phyloP scores from a whole-genome alignment of 192 early-diverging fungal species.

The Coemansia sp. region DNA sequence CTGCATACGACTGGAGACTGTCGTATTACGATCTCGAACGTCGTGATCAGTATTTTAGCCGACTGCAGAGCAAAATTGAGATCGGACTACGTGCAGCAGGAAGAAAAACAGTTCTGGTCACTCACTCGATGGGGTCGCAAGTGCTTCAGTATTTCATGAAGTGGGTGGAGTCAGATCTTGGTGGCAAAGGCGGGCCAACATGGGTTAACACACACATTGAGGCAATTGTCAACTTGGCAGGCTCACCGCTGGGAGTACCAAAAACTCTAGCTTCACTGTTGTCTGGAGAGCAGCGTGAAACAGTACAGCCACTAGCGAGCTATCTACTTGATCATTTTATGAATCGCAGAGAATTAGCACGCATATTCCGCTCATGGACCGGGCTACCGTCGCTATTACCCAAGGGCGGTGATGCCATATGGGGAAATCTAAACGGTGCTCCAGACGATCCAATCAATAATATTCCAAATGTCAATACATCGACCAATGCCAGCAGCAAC shows the following conservation, averaged over 20 bases:
- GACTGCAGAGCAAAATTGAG: constrained; percentile 73
- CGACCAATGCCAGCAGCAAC: not conserved
- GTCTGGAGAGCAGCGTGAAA: constrained; percentile 82
- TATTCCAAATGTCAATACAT: constrained; percentile 7
- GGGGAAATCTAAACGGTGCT: constrained; percentile 66
- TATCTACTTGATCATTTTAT: constrained; percentile 87
- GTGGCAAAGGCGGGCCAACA: constrained; percentile 66
- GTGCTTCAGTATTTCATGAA: constrained; percentile 82
- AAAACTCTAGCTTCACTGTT: constrained; percentile 75
- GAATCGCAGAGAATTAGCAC: constrained; percentile 67
- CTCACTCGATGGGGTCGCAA: constrained; percentile 61
- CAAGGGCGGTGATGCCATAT: constrained; percentile 78
- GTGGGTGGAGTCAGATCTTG: constrained; percentile 71
- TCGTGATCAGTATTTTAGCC: constrained; percentile 80
- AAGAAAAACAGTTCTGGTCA: constrained; percentile 57
- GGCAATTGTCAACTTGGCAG: constrained; percentile 81
- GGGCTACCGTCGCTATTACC: constrained; percentile 75
- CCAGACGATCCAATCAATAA: constrained; percentile 64
- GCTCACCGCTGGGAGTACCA: constrained; percentile 81
- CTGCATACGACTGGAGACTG: constrained; percentile 88
- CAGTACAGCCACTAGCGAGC: constrained; percentile 71
- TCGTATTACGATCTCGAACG: constrained; percentile 73
- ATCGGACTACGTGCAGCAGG: constrained; percentile 47
- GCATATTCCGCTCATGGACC: constrained; percentile 80
- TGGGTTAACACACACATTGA: constrained; percentile 82